phyloP scores from a whole-genome alignment of 352 stramenopile genomes.

The Globisporangium nagaii region DNA sequence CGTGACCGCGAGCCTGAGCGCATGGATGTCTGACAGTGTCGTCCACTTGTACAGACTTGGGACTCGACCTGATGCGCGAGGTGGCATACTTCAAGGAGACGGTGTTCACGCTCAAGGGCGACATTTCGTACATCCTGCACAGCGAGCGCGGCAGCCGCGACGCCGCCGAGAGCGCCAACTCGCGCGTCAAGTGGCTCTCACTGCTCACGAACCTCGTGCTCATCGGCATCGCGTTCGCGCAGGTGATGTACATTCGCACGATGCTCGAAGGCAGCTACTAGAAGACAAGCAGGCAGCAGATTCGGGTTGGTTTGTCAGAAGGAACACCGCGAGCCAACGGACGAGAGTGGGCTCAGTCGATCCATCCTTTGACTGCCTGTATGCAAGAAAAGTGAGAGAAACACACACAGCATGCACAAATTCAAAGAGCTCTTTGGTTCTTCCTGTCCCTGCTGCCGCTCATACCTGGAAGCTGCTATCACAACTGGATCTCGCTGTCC shows the following conservation, averaged over 20 bases:
- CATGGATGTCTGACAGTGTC: not conserved
- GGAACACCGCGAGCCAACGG: not conserved
- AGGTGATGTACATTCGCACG: constrained; percentile 80
- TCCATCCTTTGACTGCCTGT: not conserved
- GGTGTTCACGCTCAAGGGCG: constrained; percentile 69
- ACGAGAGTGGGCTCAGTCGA: not conserved
- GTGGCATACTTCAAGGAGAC: constrained; percentile 74
- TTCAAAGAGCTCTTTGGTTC: not conserved
- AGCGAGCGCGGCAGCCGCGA: constrained; percentile 70
- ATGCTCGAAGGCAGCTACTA: constrained; percentile 80
- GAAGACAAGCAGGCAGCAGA: not conserved
- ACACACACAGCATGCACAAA: not conserved
- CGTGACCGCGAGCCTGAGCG: not conserved
- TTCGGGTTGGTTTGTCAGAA: too few species aligned
- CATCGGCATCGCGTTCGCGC: constrained; percentile 66
- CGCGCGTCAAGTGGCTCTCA: constrained; percentile 80
- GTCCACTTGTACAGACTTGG: constrained; percentile 32
- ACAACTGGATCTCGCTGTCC: constrained; percentile 34
- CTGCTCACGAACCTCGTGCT: constrained; percentile 77
- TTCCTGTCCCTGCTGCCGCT: too few species aligned
- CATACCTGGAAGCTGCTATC: too few species aligned
- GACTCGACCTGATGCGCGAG: constrained; percentile 78
- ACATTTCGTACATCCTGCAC: constrained; percentile 80
- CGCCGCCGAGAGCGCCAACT: constrained; percentile 70
- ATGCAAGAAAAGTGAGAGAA: not conserved